Base-by-base conservation (phyloP, 2,329 filamentous ascomycete species). In the Hypoxylon sp. region DNA sequence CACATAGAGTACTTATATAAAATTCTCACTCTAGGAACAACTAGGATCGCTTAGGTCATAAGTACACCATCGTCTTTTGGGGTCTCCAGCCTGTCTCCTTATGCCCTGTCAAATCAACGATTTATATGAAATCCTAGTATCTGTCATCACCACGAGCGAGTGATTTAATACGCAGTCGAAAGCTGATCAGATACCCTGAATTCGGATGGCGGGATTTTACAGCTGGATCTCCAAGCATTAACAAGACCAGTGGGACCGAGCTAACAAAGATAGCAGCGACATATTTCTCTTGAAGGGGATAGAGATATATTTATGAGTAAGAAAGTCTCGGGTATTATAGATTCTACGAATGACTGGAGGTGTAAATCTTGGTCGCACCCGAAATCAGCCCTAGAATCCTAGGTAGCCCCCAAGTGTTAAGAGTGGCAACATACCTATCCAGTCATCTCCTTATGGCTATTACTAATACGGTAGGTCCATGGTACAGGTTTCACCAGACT, bases 401-500 rank as follows among this genome's bases (percentile, higher is more conserved):
- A 30, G 28, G 34, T 14, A 38, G n/a, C 36, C n/a, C 36, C 36
- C 19, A 5, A 41, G 28, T 9, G 28, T 30, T 2, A 9, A 30
- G 28, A 30, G 6, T 9, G 28, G 6, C 28, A 9, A 30, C 2
- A 30, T 30, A 30, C 2, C 7, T 30, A 1, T 38, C 5, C 14
- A 38, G 14, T 17, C 14, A 14, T 14, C 23, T 32, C 9, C 9
- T 28, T 30, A 30, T 7, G 28, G 28, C 28, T 30, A 30, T 30
- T 30, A 30, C 28, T 9, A 30, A 30, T 30, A 30, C 5, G 28
- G 28, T 30, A 30, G 28, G 28, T 30, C 55, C 7, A 34, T 30
- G 21, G 9, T 5, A 21, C 34, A 34, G 17, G 55, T 57, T 36
- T 34, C 19, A 65, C 62, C 17, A 38, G 19, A 30, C 11, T n/a